phyloP scores from a whole-genome alignment of 768 basidiomycete species.

The Boletus speciosus region DNA sequence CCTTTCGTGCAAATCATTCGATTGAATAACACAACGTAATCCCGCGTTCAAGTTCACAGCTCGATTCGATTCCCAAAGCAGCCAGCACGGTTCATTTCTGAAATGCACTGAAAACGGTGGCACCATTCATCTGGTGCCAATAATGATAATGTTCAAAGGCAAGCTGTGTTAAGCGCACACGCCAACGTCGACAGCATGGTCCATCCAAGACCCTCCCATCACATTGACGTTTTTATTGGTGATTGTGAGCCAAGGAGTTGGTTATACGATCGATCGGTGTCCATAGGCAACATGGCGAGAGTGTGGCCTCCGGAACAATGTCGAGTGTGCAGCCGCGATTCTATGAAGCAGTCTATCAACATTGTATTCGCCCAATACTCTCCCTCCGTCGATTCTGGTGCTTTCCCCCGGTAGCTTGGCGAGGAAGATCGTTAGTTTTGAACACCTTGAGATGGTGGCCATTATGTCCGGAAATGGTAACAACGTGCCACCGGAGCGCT shows the following conservation, averaged over 20 bases:
- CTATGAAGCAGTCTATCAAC: not conserved
- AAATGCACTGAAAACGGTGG: not conserved
- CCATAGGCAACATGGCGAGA: not conserved
- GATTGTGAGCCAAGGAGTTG: not conserved
- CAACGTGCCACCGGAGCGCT: not conserved
- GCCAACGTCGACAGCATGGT: conserved; percentile 11
- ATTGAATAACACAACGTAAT: not conserved
- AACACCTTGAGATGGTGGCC: not conserved
- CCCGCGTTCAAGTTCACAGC: not conserved
- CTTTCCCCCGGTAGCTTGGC: not conserved
- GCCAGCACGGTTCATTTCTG: conserved; percentile 5
- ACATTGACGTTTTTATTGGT: not conserved
- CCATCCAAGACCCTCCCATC: not conserved
- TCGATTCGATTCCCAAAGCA: conserved; percentile 3
- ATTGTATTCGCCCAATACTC: too few species aligned
- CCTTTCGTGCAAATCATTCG: conserved; percentile 4
- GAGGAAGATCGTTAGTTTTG: not conserved
- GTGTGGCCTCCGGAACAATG: not conserved
- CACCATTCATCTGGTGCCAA: not conserved
- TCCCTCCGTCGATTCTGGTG: not conserved
- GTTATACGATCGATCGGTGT: conserved; percentile 1
- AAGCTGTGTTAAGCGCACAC: conserved; percentile 7
- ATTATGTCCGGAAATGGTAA: not conserved
- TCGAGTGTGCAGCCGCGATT: not conserved
- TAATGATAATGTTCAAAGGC: not conserved